A percentile compares a stretch with the other conserved stretches of the same genome.
phyloP scores from a whole-genome alignment of 1,139 yeast genomes.

The Zygoascus hellenicus region DNA sequence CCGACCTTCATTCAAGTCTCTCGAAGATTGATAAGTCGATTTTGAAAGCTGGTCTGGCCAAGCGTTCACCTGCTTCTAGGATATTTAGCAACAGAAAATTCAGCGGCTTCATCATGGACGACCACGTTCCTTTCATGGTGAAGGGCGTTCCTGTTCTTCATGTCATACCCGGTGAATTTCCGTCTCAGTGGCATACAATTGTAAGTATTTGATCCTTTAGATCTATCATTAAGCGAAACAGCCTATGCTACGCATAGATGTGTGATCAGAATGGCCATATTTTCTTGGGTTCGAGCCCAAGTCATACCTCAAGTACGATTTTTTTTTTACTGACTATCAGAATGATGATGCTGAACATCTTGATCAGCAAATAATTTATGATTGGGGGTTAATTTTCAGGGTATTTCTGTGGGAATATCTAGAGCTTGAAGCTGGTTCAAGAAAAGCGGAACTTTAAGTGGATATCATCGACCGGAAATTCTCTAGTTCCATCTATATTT shows the following conservation, averaged over 20 bases:
- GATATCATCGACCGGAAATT: too few species aligned
- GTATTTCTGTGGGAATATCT: conserved; percentile 34
- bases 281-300: too few species aligned
- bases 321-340: conserved; percentile 1
- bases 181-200: conserved; percentile 47
- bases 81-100: conserved; percentile 21
- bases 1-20: conserved; percentile 37
- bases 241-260: too few species aligned
- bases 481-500: too few species aligned
- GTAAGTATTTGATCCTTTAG: conserved; percentile 5
- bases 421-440: conserved; percentile 19
- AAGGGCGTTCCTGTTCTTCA: conserved; percentile 46
- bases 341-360: conserved; percentile 35
- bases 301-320: too few species aligned
- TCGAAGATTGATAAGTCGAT: conserved; percentile 25
- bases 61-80: conserved; percentile 10
- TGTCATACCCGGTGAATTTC: conserved; percentile 47
- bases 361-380: conserved; percentile 31
- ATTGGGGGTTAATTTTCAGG: conserved; percentile 34
- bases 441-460: too few species aligned
- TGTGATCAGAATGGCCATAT: too few species aligned
- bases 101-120: conserved; percentile 43
- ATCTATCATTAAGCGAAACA: too few species aligned
- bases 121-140: conserved; percentile 46
- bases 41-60: conserved; percentile 16